Evolutionary conservation across 371 early-diverging fungal species (phyloP).

Genomic region (Cokeromyces recurvatus): DNA sequence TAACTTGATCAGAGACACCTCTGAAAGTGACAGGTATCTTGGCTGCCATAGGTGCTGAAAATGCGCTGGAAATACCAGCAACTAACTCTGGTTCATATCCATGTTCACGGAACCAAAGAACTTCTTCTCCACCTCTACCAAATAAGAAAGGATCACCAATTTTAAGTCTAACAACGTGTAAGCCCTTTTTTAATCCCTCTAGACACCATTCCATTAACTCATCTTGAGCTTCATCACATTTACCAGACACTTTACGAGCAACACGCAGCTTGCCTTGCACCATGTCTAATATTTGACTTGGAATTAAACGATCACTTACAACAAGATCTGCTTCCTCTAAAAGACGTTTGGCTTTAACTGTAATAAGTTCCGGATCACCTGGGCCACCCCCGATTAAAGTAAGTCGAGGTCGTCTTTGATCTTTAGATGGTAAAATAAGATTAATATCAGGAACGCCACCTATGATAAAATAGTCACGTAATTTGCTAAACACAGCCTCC

Average conservation of each 20-base stretch:
- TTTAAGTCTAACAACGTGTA: slow-evolving; percentile 81
- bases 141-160: slow-evolving; percentile 89
- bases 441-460: slow-evolving; percentile 26
- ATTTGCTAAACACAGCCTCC: slow-evolving; percentile 32
- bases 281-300: slow-evolving; percentile 57
- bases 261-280: slow-evolving; percentile 62
- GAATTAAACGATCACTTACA: slow-evolving; percentile 78
- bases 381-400: slow-evolving; percentile 86
- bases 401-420: slow-evolving; percentile 44
- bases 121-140: slow-evolving; percentile 91
- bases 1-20: slow-evolving; percentile 74
- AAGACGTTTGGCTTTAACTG: slow-evolving; percentile 61
- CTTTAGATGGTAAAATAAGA: slow-evolving; percentile 15
- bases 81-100: slow-evolving; percentile 68
- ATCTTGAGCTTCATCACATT: slow-evolving; percentile 67
- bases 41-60: slow-evolving; percentile 70
- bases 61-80: slow-evolving; percentile 77
- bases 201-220: slow-evolving; percentile 65
- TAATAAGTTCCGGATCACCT: slow-evolving; percentile 75
- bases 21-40: slow-evolving; percentile 78
- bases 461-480: slow-evolving; percentile 57
- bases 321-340: slow-evolving; percentile 73
- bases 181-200: slow-evolving; percentile 60
- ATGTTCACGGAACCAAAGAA: slow-evolving; percentile 63
- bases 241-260: slow-evolving; percentile 58